Conservation (phyloP, 2,329 filamentous ascomycete genomes). For the Coniella vitis region DNA sequence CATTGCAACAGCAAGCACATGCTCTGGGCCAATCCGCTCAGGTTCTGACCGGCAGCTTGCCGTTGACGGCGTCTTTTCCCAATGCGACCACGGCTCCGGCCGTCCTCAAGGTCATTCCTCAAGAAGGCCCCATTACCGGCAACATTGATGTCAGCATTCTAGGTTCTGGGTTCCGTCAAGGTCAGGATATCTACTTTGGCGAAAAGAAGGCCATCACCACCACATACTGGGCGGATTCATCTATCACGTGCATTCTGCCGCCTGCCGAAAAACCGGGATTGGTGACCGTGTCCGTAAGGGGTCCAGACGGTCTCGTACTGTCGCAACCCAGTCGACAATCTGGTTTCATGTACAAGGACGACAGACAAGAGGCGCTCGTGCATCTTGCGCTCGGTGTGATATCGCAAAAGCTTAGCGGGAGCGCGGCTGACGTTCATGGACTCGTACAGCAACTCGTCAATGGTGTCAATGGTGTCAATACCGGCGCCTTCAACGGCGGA, state of each 20-base stretch:
- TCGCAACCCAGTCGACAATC: slow-evolving; percentile 32
- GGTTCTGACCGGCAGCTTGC: slow-evolving; percentile 7
- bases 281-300: slow-evolving; percentile 65
- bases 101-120: slow-evolving; percentile 78
- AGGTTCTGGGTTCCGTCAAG: slow-evolving; percentile 71
- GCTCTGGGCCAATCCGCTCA: slow-evolving; percentile 17
- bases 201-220: slow-evolving; percentile 58
- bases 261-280: slow-evolving; percentile 60
- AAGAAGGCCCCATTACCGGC: slow-evolving; percentile 72
- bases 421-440: slow-evolving; percentile 51
- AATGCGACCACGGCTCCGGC: slow-evolving; percentile 38
- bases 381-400: slow-evolving; percentile 60
- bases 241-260: slow-evolving; percentile 72
- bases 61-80: slow-evolving; percentile 6
- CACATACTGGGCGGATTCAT: slow-evolving; percentile 73
- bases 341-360: slow-evolving; percentile 68
- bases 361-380: slow-evolving; percentile 62
- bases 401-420: slow-evolving; percentile 57
- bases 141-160: slow-evolving; percentile 84
- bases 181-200: slow-evolving; percentile 79
- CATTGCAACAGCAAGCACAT: slow-evolving; percentile 29
- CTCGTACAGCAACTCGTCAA: slow-evolving; percentile 53
- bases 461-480: slow-evolving; percentile 39
- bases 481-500: slow-evolving; percentile 32
- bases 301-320: slow-evolving; percentile 32